Evolutionary conservation across 371 early-diverging fungal genomes (phyloP).

Genomic region (Zychaea mexicana): DNA sequence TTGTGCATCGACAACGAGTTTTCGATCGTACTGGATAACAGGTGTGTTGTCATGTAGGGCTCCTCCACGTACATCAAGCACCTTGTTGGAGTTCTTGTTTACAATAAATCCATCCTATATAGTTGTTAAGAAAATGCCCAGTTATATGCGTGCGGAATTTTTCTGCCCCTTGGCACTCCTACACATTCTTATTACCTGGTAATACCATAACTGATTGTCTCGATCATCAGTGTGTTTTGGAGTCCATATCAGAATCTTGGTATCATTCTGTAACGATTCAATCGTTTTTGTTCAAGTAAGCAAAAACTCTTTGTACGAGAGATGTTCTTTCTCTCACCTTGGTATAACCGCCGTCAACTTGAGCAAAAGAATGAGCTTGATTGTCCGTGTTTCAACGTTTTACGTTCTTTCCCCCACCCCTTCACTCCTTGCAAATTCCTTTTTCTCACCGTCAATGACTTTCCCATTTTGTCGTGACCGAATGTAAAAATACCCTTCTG

Average conservation of each 20-base stretch:
- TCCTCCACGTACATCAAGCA: conserved; percentile 47
- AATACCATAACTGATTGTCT: conserved; percentile 54
- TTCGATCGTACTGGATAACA: conserved; percentile 50
- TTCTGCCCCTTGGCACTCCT: neutral
- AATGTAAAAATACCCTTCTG: conserved; percentile 52
- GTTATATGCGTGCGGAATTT: neutral
- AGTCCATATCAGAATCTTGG: conserved; percentile 47
- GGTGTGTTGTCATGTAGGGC: conserved; percentile 32
- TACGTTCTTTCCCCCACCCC: neutral
- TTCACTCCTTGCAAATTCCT: neutral
- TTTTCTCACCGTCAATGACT: conserved; percentile 43
- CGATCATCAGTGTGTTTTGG: conserved; percentile 49
- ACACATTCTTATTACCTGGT: conserved; percentile 31
- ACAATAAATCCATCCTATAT: conserved; percentile 42
- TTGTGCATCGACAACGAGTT: conserved; percentile 36
- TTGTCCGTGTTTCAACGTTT: neutral
- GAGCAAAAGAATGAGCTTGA: neutral
- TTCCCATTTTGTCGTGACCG: conserved; percentile 43
- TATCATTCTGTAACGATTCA: conserved; percentile 32
- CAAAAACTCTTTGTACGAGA: neutral
- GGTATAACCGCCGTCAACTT: conserved; percentile 39
- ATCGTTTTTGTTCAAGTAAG: neutral
- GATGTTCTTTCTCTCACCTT: conserved; percentile 17
- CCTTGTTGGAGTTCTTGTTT: conserved; percentile 45
- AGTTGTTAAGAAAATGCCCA: too few species aligned